These are phyloP conservation scores for Fistulina hepatica DNA, from an alignment of 1,284 basidiomycete genomes.

Conservation along the genomic window DNA sequence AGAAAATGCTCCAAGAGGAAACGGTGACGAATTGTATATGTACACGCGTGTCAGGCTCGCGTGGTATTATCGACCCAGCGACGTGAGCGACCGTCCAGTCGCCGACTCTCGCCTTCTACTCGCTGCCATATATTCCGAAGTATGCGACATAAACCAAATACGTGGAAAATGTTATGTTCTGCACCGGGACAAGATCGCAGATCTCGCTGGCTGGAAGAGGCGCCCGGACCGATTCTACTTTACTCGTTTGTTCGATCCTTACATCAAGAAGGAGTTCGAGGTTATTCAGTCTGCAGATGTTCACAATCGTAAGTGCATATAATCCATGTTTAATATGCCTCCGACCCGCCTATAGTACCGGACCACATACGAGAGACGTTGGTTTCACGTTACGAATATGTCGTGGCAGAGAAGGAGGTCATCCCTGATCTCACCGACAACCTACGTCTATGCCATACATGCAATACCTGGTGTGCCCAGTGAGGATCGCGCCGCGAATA, in stretches of 20 bases:
- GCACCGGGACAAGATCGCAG: conserved; percentile 89
- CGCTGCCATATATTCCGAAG: conserved; percentile 91
- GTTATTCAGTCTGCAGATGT: conserved; percentile 82
- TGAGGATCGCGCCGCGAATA: too few species aligned
- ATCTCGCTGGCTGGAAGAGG: conserved; percentile 92
- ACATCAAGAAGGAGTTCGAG: conserved; percentile 97
- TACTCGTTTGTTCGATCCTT: conserved; percentile 89
- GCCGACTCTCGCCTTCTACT: conserved; percentile 84
- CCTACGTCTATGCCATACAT: conserved; percentile 78
- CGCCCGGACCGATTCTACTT: conserved; percentile 94
- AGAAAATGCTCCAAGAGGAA: conserved; percentile 48
- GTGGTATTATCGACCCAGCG: conserved; percentile 88
- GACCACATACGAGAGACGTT: conserved; percentile 69
- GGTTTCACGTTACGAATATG: conserved; percentile 82
- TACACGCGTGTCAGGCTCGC: conserved; percentile 79
- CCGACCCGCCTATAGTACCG: conserved; percentile 47
- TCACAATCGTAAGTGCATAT: conserved; percentile 66
- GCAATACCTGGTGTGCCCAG: conserved; percentile 82
- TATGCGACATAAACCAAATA: conserved; percentile 86
- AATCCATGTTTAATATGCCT: conserved; percentile 15
- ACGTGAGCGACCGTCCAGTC: conserved; percentile 76
- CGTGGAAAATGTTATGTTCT: conserved; percentile 87
- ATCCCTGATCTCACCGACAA: conserved; percentile 84
- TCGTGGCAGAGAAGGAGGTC: conserved; percentile 89
- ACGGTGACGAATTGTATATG: conserved; percentile 48